Percentiles rank a stretch among this genome's conserved stretches.
These are phyloP conservation scores for Aegilops longissima DNA, from an alignment of 176 grass and related monocot species.

Conservation along the genomic window DNA sequence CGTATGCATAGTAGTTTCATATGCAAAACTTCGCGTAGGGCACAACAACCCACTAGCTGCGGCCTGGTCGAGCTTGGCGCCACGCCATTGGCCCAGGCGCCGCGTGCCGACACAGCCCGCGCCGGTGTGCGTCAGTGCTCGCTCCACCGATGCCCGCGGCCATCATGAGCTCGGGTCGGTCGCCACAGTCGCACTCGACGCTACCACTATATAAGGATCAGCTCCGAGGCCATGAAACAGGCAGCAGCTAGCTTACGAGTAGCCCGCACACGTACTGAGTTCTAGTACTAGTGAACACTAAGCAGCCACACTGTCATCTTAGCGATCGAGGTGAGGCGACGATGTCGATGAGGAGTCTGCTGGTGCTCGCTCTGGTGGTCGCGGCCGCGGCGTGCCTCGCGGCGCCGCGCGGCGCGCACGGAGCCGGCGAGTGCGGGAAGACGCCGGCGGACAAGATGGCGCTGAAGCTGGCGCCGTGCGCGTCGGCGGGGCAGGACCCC, in stretches of 20 bases:
- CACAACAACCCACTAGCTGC: slow-evolving; percentile 20
- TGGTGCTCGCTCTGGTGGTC: background rate
- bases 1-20: background rate
- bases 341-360: background rate
- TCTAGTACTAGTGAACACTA: too few relatives aligned
- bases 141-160: slow-evolving; percentile 16
- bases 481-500: slow-evolving; percentile 43
- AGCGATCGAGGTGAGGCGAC: background rate
- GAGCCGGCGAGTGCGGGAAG: slow-evolving; percentile 58
- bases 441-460: slow-evolving; percentile 56
- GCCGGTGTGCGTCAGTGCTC: slow-evolving; percentile 30
- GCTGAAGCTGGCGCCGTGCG: slow-evolving; percentile 56
- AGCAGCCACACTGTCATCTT: background rate
- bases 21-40: background rate
- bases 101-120: slow-evolving; percentile 21
- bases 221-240: background rate
- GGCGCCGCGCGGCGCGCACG: slow-evolving; percentile 25
- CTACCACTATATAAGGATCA: slow-evolving; percentile 28
- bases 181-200: background rate
- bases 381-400: background rate
- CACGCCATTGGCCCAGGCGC: background rate
- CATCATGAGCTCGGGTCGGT: slow-evolving; percentile 19
- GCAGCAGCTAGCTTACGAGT: background rate
- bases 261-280: background rate
- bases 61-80: slow-evolving; percentile 16